These are phyloP conservation scores for Polyporus arcularius DNA, from an alignment of 768 basidiomycete species.

Conservation along the genomic window DNA sequence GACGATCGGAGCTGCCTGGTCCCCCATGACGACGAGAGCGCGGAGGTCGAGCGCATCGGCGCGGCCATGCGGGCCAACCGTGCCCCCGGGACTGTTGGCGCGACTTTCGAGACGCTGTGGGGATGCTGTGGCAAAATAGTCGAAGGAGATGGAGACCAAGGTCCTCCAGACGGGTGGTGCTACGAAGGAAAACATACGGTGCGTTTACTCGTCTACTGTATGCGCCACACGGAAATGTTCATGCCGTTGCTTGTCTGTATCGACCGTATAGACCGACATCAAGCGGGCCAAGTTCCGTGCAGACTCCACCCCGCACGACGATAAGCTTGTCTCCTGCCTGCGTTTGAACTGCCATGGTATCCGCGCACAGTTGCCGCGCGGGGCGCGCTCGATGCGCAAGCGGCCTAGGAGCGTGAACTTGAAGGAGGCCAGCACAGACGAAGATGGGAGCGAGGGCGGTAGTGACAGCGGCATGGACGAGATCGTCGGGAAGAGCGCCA, in stretches of 20 bases:
- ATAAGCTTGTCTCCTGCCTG: constrained; percentile 67
- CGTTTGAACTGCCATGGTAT: constrained; percentile 54
- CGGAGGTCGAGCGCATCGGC: constrained; percentile 64
- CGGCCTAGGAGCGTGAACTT: constrained; percentile 30
- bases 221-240: not conserved
- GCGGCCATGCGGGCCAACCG: constrained; percentile 30
- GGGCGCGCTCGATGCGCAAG: constrained; percentile 25
- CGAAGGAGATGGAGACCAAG: constrained; percentile 78
- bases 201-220: constrained; percentile 26
- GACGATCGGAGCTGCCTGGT: constrained; percentile 68
- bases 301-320: constrained; percentile 66
- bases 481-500: constrained; percentile 25
- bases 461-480: constrained; percentile 35
- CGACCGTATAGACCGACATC: constrained; percentile 53
- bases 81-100: constrained; percentile 29
- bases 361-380: constrained; percentile 25
- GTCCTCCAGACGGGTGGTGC: constrained; percentile 86
- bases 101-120: constrained; percentile 58
- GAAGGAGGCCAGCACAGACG: constrained; percentile 27
- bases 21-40: constrained; percentile 80
- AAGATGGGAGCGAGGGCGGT: constrained; percentile 31
- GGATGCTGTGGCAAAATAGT: constrained; percentile 73
- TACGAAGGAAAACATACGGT: constrained; percentile 83
- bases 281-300: constrained; percentile 80
- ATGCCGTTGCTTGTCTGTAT: not conserved